These are phyloP conservation scores for Epichloe amarillans DNA, from an alignment of 2,329 filamentous ascomycete genomes.

Conservation along the genomic window DNA sequence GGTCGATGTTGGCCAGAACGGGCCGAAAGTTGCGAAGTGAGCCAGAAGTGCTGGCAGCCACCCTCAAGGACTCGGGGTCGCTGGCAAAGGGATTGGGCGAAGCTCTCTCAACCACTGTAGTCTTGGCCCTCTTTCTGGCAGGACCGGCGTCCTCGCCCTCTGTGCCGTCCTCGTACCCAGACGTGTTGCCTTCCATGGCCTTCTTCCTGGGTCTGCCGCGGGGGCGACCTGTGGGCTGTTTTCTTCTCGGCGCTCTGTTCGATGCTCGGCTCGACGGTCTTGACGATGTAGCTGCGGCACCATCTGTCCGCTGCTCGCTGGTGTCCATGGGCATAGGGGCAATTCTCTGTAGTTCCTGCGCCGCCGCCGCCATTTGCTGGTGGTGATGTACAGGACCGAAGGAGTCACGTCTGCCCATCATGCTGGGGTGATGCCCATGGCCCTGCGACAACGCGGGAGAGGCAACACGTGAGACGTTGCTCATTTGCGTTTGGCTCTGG, in stretches of 20 bases:
- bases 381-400: slow-evolving; percentile 10
- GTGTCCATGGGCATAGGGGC: slow-evolving; percentile 21
- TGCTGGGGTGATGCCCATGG: slow-evolving; percentile 7
- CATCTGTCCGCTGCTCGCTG: slow-evolving; percentile 7
- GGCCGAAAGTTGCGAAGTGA: slow-evolving; percentile 78
- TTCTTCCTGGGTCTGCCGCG: slow-evolving; percentile 44
- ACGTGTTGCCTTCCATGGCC: slow-evolving; percentile 51
- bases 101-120: slow-evolving; percentile 54
- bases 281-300: slow-evolving; percentile 25
- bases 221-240: slow-evolving; percentile 38
- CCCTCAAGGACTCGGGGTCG: slow-evolving; percentile 66
- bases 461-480: slow-evolving; percentile 20
- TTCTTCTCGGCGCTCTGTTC: slow-evolving; percentile 25
- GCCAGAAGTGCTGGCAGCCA: slow-evolving; percentile 81
- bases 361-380: slow-evolving; percentile 9
- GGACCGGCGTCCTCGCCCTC: slow-evolving; percentile 42
- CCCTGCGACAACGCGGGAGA: slow-evolving; percentile 25
- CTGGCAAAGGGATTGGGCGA: slow-evolving; percentile 59
- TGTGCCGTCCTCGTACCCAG: slow-evolving; percentile 56
- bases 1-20: slow-evolving; percentile 37
- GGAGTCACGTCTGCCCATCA: slow-evolving; percentile 14
- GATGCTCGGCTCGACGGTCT: slow-evolving; percentile 49
- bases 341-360: slow-evolving; percentile 20
- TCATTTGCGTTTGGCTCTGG: slow-evolving; percentile 14
- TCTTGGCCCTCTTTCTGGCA: slow-evolving; percentile 61